Evolutionary conservation across 1,284 basidiomycete genomes (phyloP).

Genomic region (Moesziomyces sp.): DNA sequence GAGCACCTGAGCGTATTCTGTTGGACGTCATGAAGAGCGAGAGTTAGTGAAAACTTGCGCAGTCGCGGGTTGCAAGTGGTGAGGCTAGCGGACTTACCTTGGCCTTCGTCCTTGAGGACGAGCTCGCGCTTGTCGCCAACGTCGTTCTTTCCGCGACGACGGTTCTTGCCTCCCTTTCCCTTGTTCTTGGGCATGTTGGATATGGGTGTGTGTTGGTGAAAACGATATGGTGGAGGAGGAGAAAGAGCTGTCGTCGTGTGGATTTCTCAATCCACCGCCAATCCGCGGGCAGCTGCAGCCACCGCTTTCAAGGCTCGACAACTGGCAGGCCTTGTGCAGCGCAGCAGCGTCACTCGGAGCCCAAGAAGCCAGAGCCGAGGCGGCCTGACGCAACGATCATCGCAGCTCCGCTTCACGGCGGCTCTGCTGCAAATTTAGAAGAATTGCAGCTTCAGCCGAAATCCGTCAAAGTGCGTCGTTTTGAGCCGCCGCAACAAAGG

Average conservation of each 20-base stretch:
- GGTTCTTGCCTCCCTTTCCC: slow-evolving; percentile 95
- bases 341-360: no score
- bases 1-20: slow-evolving; percentile 95
- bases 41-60: background rate
- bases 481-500: background rate
- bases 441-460: background rate
- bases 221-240: slow-evolving; percentile 7
- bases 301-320: background rate
- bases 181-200: slow-evolving; percentile 62
- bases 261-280: no score
- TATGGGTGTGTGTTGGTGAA: slow-evolving; percentile 1
- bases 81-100: slow-evolving; percentile 71
- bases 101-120: slow-evolving; percentile 98
- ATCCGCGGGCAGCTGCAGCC: slow-evolving; percentile 2
- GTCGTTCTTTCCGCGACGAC: slow-evolving; percentile 99
- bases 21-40: background rate
- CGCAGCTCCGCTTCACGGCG: background rate
- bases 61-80: background rate
- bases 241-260: background rate
- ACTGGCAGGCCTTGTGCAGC: background rate
- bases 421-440: background rate
- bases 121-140: slow-evolving; percentile 98
- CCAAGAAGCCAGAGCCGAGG: background rate
- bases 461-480: background rate
- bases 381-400: background rate